Conservation (phyloP, 805 yeast genomes). For the Sugiyamaella mastotermitis region DNA sequence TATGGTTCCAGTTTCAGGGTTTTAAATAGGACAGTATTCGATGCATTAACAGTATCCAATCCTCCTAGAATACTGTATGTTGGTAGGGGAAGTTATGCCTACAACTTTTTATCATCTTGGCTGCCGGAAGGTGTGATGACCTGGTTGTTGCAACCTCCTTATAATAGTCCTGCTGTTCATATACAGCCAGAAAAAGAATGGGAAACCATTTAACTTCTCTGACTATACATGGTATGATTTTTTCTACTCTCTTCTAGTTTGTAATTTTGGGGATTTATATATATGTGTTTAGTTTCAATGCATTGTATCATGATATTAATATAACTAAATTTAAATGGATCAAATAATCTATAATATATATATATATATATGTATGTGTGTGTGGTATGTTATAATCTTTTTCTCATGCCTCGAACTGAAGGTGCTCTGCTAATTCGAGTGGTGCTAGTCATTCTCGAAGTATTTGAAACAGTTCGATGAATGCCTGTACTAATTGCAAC, state of each 20-base stretch:
- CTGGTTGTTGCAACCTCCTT: slow-evolving; percentile 31
- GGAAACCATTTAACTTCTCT: slow-evolving; percentile 17
- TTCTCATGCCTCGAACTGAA: too few relatives aligned
- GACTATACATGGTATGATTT: not conserved
- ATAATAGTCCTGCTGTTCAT: not conserved
- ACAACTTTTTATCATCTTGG: slow-evolving; percentile 23
- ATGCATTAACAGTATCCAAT: slow-evolving; percentile 21
- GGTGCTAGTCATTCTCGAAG: slow-evolving; percentile 7
- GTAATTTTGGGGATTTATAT: not conserved
- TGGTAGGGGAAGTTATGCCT: slow-evolving; percentile 29
- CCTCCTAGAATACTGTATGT: slow-evolving; percentile 29
- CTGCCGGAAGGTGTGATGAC: slow-evolving; percentile 31
- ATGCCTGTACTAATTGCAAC: not conserved
- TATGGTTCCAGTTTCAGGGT: slow-evolving; percentile 27
- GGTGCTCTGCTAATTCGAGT: too few relatives aligned
- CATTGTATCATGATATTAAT: too few relatives aligned
- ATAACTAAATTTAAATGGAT: too few relatives aligned
- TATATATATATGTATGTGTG: too few relatives aligned
- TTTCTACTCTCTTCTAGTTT: not conserved
- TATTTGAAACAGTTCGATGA: slow-evolving; percentile 4
- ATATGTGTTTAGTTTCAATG: too few relatives aligned
- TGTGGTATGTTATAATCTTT: too few relatives aligned
- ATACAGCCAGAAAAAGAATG: slow-evolving; percentile 16
- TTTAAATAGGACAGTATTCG: slow-evolving; percentile 29
- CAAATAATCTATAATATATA: too few relatives aligned